Conservation (phyloP, 2,329 filamentous ascomycete genomes). For the Paraphaeosphaeria sporulosa region DNA sequence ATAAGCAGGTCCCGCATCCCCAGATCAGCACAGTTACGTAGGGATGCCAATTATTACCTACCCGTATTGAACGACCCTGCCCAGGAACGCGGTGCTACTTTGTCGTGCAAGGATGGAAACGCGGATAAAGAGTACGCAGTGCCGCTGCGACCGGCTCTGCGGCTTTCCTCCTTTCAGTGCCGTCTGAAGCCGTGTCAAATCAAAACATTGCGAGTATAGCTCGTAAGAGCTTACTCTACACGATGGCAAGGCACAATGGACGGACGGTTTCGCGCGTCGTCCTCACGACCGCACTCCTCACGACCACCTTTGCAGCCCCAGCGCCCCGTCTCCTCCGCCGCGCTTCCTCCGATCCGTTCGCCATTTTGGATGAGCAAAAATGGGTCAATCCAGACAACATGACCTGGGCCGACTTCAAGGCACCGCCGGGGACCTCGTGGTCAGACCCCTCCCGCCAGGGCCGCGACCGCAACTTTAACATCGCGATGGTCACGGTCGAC, state of each 20-base stretch:
- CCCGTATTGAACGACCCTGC: not conserved
- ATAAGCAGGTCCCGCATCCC: constrained; percentile 24
- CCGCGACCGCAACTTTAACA: constrained; percentile 62
- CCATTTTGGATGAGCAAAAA: constrained; percentile 59
- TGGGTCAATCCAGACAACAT: constrained; percentile 64
- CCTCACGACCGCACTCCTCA: constrained; percentile 27
- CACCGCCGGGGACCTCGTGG: constrained; percentile 59
- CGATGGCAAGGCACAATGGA: constrained; percentile 18
- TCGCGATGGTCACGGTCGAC: constrained; percentile 62
- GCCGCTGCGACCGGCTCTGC: not conserved
- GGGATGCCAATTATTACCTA: constrained; percentile 16
- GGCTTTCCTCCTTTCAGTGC: not conserved
- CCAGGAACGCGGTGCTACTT: constrained; percentile 2
- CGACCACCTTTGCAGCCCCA: constrained; percentile 23
- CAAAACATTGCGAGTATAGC: not conserved
- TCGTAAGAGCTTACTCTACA: not conserved
- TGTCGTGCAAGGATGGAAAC: constrained; percentile 2
- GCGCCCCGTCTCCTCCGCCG: constrained; percentile 19
- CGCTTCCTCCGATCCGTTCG: constrained; percentile 53
- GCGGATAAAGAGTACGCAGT: not conserved
- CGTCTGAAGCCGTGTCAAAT: not conserved
- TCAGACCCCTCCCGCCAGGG: constrained; percentile 55
- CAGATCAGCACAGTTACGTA: constrained; percentile 26
- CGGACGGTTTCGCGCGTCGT: constrained; percentile 23
- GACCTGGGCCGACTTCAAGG: constrained; percentile 60